Evolutionary conservation across 2,329 filamentous ascomycete genomes (phyloP), one percentile per base, ranked within the genome.

Genomic region (Bipolaris oryzae): DNA sequence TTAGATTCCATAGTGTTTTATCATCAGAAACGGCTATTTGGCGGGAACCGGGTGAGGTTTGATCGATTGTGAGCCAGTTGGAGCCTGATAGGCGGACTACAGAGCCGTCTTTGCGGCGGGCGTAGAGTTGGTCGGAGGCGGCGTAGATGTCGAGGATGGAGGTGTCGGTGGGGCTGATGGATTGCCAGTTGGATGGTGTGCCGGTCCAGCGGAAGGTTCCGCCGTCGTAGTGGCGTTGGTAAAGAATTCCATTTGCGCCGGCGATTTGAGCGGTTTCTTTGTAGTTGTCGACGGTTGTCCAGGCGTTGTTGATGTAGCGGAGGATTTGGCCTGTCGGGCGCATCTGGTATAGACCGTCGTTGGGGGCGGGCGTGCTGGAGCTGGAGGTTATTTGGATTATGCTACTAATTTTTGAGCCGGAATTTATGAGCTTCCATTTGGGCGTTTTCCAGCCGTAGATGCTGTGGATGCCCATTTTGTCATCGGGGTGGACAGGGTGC

Each of bases 401-500:
- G 25, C 49, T 47, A 37, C 57, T 64, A 5, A 60, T 64, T 2
- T 53, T 59, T 3, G 60, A 45, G 41, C 66, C 68, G 4, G 58
- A 37, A 37, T 70, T 69, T 31, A 72, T 66, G 1, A 57, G 52
- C 11, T 13, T 67, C 69, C 69, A 73, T 25, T 59, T 61, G 1
- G 70, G 70, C 7, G 51, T 58, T 45, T 63, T 69, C 70, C 70
- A 73, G 33, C 70, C 70, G 43, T 73, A 72, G 5, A 70, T 47
- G 9, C 23, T 58, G 46, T 73, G 68, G n/a, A 69, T 58, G 11
- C 66, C 70, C 25, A 67, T 70, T 44, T 67, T 60, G 47, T 73
- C 70, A 44, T 73, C 70, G 0, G 70, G 53, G 33, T 72, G 65
- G 16, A 72, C 37, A 2, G 61, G 61, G 4, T 62, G 59, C 16